Conservation (phyloP, 768 basidiomycete species). For the Xerocomus spinulosus region DNA sequence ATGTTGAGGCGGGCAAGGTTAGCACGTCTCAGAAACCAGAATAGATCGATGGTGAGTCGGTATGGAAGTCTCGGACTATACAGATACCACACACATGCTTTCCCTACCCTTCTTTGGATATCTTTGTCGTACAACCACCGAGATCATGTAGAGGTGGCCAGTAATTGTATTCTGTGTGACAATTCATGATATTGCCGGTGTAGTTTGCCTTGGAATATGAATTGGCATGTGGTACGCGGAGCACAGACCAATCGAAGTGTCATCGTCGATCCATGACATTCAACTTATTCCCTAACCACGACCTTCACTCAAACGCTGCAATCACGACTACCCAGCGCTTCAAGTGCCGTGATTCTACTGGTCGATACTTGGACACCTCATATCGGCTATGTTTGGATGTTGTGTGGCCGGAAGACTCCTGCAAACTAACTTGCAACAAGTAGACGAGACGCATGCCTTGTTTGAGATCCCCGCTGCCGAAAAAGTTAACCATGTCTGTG, state of each 20-base stretch:
- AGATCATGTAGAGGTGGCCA: conserved; percentile 11
- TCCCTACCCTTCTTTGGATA: not conserved
- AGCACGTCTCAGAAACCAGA: conserved; percentile 27
- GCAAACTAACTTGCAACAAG: conserved; percentile 75
- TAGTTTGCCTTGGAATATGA: too few species aligned
- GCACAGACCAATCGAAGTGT: too few species aligned
- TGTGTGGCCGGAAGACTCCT: conserved; percentile 72
- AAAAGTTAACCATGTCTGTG: conserved; percentile 79
- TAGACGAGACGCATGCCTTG: conserved; percentile 79
- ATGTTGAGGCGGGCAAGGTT: conserved; percentile 49
- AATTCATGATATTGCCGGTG: not conserved
- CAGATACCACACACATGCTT: conserved; percentile 12
- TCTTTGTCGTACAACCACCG: conserved; percentile 5
- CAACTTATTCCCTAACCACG: conserved; percentile 1
- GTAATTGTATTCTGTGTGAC: not conserved
- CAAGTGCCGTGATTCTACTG: not conserved
- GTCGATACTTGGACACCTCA: not conserved
- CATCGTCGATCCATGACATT: conserved; percentile 14
- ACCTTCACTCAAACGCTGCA: not conserved
- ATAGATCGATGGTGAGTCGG: conserved; percentile 9
- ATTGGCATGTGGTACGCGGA: too few species aligned
- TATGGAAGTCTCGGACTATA: conserved; percentile 6
- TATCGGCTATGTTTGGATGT: conserved; percentile 64
- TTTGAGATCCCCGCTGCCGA: conserved; percentile 71
- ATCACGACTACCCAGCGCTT: not conserved